phyloP scores from a whole-genome alignment of 805 yeast genomes.

The Pichia sporocuriosa region DNA sequence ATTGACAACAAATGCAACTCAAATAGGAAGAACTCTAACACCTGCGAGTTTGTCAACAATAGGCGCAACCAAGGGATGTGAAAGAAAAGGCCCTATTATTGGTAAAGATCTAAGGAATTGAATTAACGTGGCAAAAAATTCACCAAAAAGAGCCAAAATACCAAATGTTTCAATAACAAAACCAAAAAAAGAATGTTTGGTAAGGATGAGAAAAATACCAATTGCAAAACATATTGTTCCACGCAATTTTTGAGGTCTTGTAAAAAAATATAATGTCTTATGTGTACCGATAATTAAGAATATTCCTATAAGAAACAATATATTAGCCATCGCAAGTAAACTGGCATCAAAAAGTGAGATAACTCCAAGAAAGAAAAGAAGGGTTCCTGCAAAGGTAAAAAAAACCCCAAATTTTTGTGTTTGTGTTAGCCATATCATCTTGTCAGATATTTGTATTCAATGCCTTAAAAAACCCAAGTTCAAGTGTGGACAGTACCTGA shows the following conservation, averaged over 20 bases:
- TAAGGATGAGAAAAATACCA: constrained; percentile 71
- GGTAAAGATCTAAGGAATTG: constrained; percentile 86
- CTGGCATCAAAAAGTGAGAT: constrained; percentile 85
- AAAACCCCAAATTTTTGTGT: constrained; percentile 85
- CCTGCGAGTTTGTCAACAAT: constrained; percentile 58
- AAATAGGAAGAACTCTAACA: constrained; percentile 61
- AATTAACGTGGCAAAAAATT: constrained; percentile 83
- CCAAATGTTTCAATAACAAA: constrained; percentile 82
- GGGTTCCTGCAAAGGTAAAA: constrained; percentile 77
- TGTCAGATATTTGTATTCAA: background rate
- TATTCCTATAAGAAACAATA: constrained; percentile 73
- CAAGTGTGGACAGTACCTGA: background rate
- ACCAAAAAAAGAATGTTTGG: constrained; percentile 76
- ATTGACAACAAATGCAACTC: constrained; percentile 9
- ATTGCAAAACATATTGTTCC: constrained; percentile 74
- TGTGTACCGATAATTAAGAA: constrained; percentile 82
- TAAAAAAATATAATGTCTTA: constrained; percentile 74
- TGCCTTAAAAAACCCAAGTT: too few relatives aligned
- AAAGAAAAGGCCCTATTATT: constrained; percentile 74
- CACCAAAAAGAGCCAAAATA: constrained; percentile 82
- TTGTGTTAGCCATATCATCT: constrained; percentile 69
- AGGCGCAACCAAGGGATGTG: constrained; percentile 81
- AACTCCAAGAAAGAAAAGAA: constrained; percentile 76
- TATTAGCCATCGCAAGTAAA: constrained; percentile 82
- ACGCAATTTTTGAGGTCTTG: constrained; percentile 79